Conservation (phyloP, 176 grass and related monocot genomes). For the Ananas comosus region DNA sequence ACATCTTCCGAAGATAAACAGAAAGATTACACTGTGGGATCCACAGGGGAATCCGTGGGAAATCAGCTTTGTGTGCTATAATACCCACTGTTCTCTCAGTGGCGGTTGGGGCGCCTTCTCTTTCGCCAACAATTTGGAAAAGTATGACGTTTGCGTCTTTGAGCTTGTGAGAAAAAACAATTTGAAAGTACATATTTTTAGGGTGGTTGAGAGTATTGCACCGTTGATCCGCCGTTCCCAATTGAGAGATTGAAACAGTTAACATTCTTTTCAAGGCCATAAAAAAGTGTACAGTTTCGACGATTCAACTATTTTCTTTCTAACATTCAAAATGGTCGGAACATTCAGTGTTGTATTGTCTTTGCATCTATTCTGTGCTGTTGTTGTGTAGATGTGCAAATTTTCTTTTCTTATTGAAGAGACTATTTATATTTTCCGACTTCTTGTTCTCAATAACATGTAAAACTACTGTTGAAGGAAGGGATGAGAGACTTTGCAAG, state of each 20-base stretch:
- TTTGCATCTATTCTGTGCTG: too few relatives aligned
- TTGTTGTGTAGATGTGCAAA: too few relatives aligned
- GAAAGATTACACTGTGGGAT: conserved; percentile 66
- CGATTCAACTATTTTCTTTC: not conserved
- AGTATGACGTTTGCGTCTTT: conserved; percentile 61
- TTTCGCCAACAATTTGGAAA: conserved; percentile 71
- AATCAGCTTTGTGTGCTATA: conserved; percentile 48
- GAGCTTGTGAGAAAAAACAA: conserved; percentile 62
- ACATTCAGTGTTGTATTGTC: too few relatives aligned
- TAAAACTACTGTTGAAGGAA: too few relatives aligned
- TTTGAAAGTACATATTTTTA: conserved; percentile 76
- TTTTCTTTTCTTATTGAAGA: too few relatives aligned
- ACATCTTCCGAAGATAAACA: conserved; percentile 35
- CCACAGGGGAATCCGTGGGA: conserved; percentile 55
- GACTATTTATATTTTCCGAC: too few relatives aligned
- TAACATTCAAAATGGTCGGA: not conserved
- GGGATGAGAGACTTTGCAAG: too few relatives aligned
- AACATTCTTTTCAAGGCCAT: not conserved
- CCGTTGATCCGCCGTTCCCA: conserved; percentile 21
- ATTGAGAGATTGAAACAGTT: not conserved
- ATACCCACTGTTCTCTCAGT: conserved; percentile 38
- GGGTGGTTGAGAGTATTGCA: conserved; percentile 54
- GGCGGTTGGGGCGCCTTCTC: conserved; percentile 72
- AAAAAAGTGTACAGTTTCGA: not conserved
- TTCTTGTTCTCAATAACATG: too few relatives aligned